Percentiles rank a stretch among this genome's conserved stretches.
Evolutionary conservation across 352 stramenopile genomes (phyloP).

Genomic region (Phytophthora vignae): DNA sequence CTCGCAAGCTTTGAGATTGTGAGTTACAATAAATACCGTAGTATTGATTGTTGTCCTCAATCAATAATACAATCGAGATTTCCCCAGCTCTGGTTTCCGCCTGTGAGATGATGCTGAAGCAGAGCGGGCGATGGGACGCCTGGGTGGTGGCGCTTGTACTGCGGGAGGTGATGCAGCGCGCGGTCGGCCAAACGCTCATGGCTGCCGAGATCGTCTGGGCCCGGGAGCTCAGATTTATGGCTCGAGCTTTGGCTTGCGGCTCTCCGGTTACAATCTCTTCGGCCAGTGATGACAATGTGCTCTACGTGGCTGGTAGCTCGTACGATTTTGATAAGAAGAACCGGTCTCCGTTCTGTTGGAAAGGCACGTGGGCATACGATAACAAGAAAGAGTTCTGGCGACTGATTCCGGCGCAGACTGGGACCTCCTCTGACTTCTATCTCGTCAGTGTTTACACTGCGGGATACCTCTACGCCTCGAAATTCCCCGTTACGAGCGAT

Average conservation of each 20-base stretch:
- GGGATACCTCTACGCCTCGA: slow-evolving; percentile 8
- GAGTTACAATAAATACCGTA: too few relatives aligned
- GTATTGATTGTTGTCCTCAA: too few relatives aligned
- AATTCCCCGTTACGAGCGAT: not conserved
- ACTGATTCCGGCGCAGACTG: slow-evolving; percentile 12
- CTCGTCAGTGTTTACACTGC: slow-evolving; percentile 9
- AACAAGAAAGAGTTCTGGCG: slow-evolving; percentile 21
- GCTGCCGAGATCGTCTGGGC: not conserved
- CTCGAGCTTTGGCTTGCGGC: not conserved
- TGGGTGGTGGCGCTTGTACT: slow-evolving; percentile 9
- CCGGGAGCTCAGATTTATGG: not conserved
- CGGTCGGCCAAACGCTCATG: not conserved
- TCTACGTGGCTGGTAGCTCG: not conserved
- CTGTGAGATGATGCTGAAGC: slow-evolving; percentile 13
- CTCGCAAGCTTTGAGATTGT: too few relatives aligned
- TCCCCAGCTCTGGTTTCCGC: too few relatives aligned
- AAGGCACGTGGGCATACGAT: not conserved
- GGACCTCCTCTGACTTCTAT: slow-evolving; percentile 9
- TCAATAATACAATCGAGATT: too few relatives aligned
- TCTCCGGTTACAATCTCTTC: not conserved
- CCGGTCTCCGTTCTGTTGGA: not conserved
- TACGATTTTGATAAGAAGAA: not conserved
- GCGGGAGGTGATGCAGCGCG: not conserved
- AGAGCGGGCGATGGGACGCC: not conserved
- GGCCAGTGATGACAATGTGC: not conserved